A percentile compares a stretch with the other conserved stretches of the same genome.
These are phyloP conservation scores for Pleurotus sapidus DNA, from an alignment of 768 basidiomycete species.

Conservation along the genomic window DNA sequence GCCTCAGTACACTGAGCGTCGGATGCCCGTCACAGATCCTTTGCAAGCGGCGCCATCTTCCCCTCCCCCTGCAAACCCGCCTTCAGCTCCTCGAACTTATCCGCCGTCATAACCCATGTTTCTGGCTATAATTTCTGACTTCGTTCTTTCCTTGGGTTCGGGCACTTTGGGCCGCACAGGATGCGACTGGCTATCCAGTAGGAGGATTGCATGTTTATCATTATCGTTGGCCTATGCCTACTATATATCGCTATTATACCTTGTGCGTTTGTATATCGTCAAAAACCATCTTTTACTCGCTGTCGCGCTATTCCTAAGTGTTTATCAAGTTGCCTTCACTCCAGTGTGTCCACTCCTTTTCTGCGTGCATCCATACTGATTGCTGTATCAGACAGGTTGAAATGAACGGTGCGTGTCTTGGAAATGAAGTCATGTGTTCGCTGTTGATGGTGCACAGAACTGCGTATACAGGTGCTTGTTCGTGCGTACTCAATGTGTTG, in stretches of 20 bases:
- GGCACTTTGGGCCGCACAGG: not conserved
- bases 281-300: not conserved
- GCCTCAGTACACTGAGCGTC: slow-evolving; percentile 12
- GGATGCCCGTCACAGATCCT: slow-evolving; percentile 1
- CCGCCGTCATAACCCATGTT: no score
- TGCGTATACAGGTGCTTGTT: no score
- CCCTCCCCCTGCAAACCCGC: not conserved
- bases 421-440: no score
- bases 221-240: not conserved
- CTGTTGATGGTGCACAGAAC: no score
- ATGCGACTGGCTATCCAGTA: not conserved
- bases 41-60: not conserved
- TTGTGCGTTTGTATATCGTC: slow-evolving; percentile 1
- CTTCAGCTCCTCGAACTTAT: not conserved
- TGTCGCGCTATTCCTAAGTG: not conserved
- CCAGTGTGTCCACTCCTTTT: no score
- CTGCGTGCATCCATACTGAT: no score
- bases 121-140: no score
- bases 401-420: no score
- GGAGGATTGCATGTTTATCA: not conserved
- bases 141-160: not conserved
- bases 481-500: not conserved
- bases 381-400: no score
- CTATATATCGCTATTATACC: slow-evolving; percentile 8
- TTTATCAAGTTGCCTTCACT: not conserved